Evolutionary conservation across 2,329 filamentous ascomycete genomes (phyloP), one percentile per base, ranked within the genome.

Genomic region (Sarocladium kiliense): DNA sequence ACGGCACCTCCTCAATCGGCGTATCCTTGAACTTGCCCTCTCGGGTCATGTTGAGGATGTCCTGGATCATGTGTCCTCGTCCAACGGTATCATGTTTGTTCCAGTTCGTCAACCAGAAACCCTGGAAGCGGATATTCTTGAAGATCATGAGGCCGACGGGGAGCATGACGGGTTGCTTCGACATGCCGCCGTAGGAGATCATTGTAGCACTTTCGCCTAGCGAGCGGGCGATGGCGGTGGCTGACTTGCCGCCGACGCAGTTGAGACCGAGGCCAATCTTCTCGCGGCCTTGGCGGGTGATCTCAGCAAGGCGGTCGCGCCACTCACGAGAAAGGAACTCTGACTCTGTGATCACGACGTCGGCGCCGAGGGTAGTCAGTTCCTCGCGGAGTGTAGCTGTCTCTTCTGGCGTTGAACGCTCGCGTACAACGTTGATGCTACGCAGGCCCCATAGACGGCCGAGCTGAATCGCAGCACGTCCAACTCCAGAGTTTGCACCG

Each of bases 151-250:
- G 77, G 0, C 88, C 89, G 1, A 92, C 88, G 0, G 93, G 91
- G 58, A 97, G 73, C 6, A 81, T 78, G 25, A 97, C 80, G 0
- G 93, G 92, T 74, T 96, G 87, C 68, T 88, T 89, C 32, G 89
- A 85, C 94, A 99, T 99, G 53, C 89, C 93, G 25, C 94, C 94
- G 67, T 99, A 99, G 3, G 93, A 96, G 23, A 99, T 91, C 70
- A 97, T 77, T 56, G 87, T 86, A 1, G 82, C 88, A 21, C 83
- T 81, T 0, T 83, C 74, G 4, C 80, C 78, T 2, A 99, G 78
- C 6, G 82, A 80, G 64, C 91, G 89, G 5, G 92, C 87, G 65
- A 99, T 77, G 1, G 86, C 81, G 26, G 87, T 87, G 3, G 91
- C 91, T 11, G 86, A 84, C 68, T 92, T 90, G 4, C 94, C 94